Base-by-base conservation (phyloP, 2,329 filamentous ascomycete species). In the Phaeomoniella chlamydospora region DNA sequence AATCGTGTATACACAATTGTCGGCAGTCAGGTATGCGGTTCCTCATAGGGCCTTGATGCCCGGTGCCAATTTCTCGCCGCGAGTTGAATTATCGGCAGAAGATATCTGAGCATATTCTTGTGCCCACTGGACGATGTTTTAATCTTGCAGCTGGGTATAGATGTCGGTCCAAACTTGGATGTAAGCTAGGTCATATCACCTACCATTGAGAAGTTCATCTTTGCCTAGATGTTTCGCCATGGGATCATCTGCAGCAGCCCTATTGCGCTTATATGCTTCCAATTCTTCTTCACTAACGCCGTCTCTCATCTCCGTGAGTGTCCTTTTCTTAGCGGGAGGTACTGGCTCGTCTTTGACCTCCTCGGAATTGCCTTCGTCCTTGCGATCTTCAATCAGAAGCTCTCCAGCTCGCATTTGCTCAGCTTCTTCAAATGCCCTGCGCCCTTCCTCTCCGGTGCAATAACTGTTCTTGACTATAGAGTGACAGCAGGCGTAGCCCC, bases 401-500 rank as follows among this genome's bases (percentile, higher is more conserved):
- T 63, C 54, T 17, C 57, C 51, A 4, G 61, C 67, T 22, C 61
- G 55, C 54, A 77, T 61, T 18, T 65, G 64, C 45, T 90, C 77
- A 1, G 83, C 77, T 38, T 82, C 79, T 47, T 87, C 78, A 57
- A 83, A 86, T 1, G 85, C 87, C 41, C 62, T 63, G 55, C 77
- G 92, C 22, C 90, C 90, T 39, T 82, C 83, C 41, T 90, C 84
- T 16, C 90, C 90, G 0, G 88, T 96, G 57, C 90, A 98, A 52
- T 96, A 98, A 50, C 86, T 94, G 58, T 98, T 96, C 61, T 93
- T 94, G 43, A 93, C 74, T 15, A 77, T 79, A 0, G 86, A 94
- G 55, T 92, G 86, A 64, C 90, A 98, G 57, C 90, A 98, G 15
- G 82, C 73, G 57, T 94, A 98, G 1, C 90, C 90, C 90, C 90